Evolutionary conservation across 2,329 filamentous ascomycete genomes (phyloP).

Genomic region (Plenodomus biglobosus): DNA sequence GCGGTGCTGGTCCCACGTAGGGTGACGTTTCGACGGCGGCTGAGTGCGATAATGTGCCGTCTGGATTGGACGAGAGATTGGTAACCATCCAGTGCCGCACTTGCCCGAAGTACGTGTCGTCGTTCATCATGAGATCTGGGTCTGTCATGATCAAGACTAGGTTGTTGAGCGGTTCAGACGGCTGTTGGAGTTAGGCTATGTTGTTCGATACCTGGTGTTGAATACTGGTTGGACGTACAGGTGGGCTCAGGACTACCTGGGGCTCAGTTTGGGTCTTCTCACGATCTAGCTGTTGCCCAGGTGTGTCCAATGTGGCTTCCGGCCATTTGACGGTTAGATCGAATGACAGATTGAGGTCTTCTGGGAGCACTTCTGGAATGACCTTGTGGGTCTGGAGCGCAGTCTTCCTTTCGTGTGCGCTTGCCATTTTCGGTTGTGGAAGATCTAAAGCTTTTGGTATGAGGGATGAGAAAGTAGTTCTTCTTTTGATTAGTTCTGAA

Average conservation of each 20-base stretch:
- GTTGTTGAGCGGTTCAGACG: constrained; percentile 11
- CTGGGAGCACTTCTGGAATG: constrained; percentile 21
- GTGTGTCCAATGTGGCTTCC: constrained; percentile 12
- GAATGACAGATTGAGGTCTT: constrained; percentile 10
- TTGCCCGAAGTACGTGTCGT: constrained; percentile 26
- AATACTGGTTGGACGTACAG: constrained; percentile 1
- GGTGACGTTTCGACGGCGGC: constrained; percentile 13
- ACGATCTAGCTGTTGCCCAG: constrained; percentile 15
- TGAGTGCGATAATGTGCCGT: constrained; percentile 11
- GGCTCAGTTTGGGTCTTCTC: constrained; percentile 22
- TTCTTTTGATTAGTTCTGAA: no score
- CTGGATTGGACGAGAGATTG: constrained; percentile 11
- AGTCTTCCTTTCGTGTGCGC: constrained; percentile 7
- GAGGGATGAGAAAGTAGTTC: neutral
- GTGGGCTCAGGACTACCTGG: constrained; percentile 12
- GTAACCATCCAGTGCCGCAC: constrained; percentile 28
- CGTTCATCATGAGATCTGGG: constrained; percentile 25
- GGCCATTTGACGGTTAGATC: constrained; percentile 17
- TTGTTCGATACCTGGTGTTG: neutral
- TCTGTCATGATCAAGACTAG: constrained; percentile 24
- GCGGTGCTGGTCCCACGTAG: constrained; percentile 22
- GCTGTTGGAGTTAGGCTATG: constrained; percentile 7
- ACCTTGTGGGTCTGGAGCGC: constrained; percentile 14
- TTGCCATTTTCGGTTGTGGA: constrained; percentile 4
- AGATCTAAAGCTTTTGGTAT: neutral